Conservation (phyloP, 2,329 filamentous ascomycete species). For the Setomelanomma holmii region DNA sequence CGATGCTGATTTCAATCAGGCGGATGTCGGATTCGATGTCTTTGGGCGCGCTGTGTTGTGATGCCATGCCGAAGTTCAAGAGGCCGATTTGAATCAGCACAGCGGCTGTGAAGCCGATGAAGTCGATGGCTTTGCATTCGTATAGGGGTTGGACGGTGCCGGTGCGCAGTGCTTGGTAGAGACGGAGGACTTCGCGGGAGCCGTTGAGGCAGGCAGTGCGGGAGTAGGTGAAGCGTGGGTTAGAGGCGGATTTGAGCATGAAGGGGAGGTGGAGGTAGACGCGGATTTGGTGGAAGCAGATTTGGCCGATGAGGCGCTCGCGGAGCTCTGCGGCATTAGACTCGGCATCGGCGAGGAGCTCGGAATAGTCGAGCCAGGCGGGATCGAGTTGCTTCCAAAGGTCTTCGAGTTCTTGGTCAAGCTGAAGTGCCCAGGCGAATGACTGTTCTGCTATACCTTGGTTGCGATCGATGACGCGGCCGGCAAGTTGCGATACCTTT, state of each 20-base stretch:
- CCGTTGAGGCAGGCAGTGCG: conserved; percentile 50
- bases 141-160: conserved; percentile 48
- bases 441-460: conserved; percentile 46
- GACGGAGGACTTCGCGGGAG: conserved; percentile 50
- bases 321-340: conserved; percentile 45
- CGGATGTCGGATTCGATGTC: conserved; percentile 46
- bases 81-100: conserved; percentile 54
- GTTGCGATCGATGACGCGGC: conserved; percentile 54
- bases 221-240: conserved; percentile 49
- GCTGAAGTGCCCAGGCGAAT: conserved; percentile 49
- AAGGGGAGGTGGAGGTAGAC: conserved; percentile 57
- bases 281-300: conserved; percentile 54
- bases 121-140: conserved; percentile 57
- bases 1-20: conserved; percentile 50
- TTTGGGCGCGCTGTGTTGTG: conserved; percentile 21
- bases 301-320: conserved; percentile 51
- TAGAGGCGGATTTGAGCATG: conserved; percentile 49
- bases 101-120: conserved; percentile 56
- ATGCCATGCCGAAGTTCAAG: conserved; percentile 42
- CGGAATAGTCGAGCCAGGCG: conserved; percentile 48
- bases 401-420: conserved; percentile 54
- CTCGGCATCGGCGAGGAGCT: conserved; percentile 35
- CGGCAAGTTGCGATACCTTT: conserved; percentile 49
- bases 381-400: conserved; percentile 47
- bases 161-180: conserved; percentile 49